Evolutionary conservation across 2,329 filamentous ascomycete species (phyloP).

Genomic region (Phaeosphaeria sp.): DNA sequence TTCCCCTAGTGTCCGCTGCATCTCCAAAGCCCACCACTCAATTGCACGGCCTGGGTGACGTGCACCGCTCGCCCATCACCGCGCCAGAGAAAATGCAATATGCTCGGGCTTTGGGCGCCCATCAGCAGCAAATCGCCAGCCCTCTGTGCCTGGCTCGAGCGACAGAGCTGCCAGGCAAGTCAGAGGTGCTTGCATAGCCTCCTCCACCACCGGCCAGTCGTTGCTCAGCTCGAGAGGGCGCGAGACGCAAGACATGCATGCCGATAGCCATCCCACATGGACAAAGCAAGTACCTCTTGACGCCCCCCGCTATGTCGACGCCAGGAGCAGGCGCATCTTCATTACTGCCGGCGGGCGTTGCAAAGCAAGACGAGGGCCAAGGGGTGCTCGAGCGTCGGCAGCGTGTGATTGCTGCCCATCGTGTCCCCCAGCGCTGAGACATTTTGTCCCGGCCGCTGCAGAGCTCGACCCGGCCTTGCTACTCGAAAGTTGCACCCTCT

Average conservation of each 20-base stretch:
- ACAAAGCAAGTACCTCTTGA: slow-evolving; percentile 8
- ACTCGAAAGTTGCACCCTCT: slow-evolving; percentile 11
- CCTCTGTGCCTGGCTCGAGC: slow-evolving; percentile 26
- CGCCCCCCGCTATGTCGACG: slow-evolving; percentile 6
- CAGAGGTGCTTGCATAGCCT: slow-evolving; percentile 31
- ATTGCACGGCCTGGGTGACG: slow-evolving; percentile 23
- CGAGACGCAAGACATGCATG: neutral
- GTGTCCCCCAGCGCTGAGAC: slow-evolving; percentile 20
- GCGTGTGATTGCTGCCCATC: slow-evolving; percentile 34
- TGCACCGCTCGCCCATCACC: slow-evolving; percentile 19
- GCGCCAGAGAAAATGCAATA: slow-evolving; percentile 21
- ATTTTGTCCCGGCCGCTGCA: slow-evolving; percentile 17
- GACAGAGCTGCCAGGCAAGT: slow-evolving; percentile 12
- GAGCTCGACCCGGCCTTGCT: slow-evolving; percentile 7
- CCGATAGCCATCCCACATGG: slow-evolving; percentile 7
- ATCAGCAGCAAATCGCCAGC: slow-evolving; percentile 26
- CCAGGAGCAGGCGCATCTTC: neutral
- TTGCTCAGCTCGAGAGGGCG: slow-evolving; percentile 8
- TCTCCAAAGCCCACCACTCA: slow-evolving; percentile 22
- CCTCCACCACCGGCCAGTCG: slow-evolving; percentile 13
- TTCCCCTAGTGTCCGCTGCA: slow-evolving; percentile 25
- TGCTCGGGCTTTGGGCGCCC: slow-evolving; percentile 34
- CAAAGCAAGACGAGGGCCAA: slow-evolving; percentile 1
- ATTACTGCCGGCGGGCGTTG: slow-evolving; percentile 3
- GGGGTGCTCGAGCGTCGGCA: slow-evolving; percentile 21